A percentile compares a stretch with the other conserved stretches of the same genome.
Conservation (phyloP, 495 filamentous ascomycete genomes). For the Aspergillus sclerotioniger region DNA sequence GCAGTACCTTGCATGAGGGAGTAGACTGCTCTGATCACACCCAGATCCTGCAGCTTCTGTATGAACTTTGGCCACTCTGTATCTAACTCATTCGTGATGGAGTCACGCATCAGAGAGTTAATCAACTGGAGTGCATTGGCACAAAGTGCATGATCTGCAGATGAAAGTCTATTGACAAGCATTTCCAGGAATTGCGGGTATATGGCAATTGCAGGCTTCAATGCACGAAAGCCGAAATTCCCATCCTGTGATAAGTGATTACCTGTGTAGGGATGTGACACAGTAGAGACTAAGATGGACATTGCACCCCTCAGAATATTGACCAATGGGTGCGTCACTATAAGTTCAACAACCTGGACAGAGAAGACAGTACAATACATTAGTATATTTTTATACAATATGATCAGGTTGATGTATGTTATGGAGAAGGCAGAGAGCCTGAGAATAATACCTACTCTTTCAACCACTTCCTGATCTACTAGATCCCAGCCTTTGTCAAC, state of each 20-base stretch:
- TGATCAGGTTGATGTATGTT: background rate
- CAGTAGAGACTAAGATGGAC: conserved; percentile 91
- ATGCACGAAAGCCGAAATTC: conserved; percentile 77
- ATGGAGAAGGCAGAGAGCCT: background rate
- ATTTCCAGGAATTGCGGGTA: conserved; percentile 95
- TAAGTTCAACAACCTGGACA: conserved; percentile 78
- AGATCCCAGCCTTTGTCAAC: conserved; percentile 97
- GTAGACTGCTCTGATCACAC: conserved; percentile 89
- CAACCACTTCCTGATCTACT: conserved; percentile 64
- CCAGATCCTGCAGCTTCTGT: conserved; percentile 86
- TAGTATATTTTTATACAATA: background rate
- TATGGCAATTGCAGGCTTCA: conserved; percentile 87
- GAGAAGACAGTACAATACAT: background rate
- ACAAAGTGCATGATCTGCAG: conserved; percentile 93
- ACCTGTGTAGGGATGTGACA: conserved; percentile 70
- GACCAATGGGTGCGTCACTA: conserved; percentile 93
- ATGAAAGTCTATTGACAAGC: conserved; percentile 82
- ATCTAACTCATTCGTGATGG: conserved; percentile 69
- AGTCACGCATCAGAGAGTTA: conserved; percentile 92
- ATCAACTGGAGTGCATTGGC: conserved; percentile 93
- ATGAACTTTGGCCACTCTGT: conserved; percentile 94
- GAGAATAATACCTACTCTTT: conserved; percentile 51
- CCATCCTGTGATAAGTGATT: conserved; percentile 44
- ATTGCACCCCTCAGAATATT: conserved; percentile 96
- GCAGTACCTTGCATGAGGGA: conserved; percentile 89